Base-by-base conservation (phyloP, 2,329 filamentous ascomycete species). In the Penicillium occitanis region DNA sequence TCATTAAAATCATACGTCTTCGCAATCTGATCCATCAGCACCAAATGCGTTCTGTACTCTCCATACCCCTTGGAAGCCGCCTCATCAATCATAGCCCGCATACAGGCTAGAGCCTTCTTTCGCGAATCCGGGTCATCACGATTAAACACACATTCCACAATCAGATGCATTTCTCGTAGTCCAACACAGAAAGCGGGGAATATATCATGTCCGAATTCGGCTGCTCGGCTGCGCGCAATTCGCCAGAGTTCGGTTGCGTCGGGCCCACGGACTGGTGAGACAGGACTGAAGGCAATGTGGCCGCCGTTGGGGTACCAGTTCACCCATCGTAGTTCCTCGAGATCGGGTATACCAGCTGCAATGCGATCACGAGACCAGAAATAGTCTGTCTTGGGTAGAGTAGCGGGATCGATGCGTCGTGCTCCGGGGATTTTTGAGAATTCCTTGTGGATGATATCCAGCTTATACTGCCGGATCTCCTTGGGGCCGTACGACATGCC, bases 221-320 rank as follows among this genome's bases (percentile, higher is more conserved):
- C 51, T 57, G 77, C 77, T 25, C 74, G 69, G 53, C 66, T 63
- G 65, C 75, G 74, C 13, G 77, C 78, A 13, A 79, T 67, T 19
- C 70, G 69, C 67, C 77, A 82, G 62, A 82, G 72, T 59, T 69
- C 73, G 14, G 71, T 75, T 3, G 81, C 82, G 63, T 83, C 81
- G 1, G 71, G 68, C 3, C 79, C 80, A 17, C 76, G 75, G 66
- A 83, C 81, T 8, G 79, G 78, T 37, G 75, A 78, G n/a, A 83
- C 78, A n/a, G 81, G 81, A 35, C 78, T 57, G 71, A 82, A 82
- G 6, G 76, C 78, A 11, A 82, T 72, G 66, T 82, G 81, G 1
- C 77, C 75, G 71, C 80, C 80, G 82, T 67, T 57, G 5, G 51
- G 51, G 10, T 57, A 57, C 51, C 51, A 57, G n/a, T 78, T 76